A percentile compares a stretch with the other conserved stretches of the same genome.
Evolutionary conservation across 345 rosid genomes (phyloP).

Genomic region (Gossypium arboreum): DNA sequence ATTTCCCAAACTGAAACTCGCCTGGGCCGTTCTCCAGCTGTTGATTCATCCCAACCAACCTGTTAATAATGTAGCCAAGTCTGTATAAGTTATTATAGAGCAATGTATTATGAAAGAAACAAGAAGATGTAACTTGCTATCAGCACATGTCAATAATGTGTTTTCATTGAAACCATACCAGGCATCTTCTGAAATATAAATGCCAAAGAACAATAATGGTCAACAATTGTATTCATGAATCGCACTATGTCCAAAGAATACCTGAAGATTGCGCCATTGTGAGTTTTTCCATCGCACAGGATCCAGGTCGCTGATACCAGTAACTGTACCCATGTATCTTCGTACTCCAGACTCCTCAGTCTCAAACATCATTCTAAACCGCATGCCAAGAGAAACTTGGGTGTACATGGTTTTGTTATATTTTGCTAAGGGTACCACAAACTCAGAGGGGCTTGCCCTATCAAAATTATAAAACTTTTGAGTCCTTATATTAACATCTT

Average conservation of each 20-base stretch:
- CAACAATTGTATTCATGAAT: background rate
- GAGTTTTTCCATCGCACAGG: conserved; percentile 87
- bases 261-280: conserved; percentile 99
- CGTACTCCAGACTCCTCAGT: conserved; percentile 96
- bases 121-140: background rate
- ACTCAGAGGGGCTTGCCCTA: conserved; percentile 95
- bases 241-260: conserved; percentile 22
- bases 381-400: conserved; percentile 90
- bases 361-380: conserved; percentile 98
- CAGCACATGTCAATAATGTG: background rate
- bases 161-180: background rate
- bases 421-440: conserved; percentile 95
- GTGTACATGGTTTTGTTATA: conserved; percentile 81
- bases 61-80: conserved; percentile 25
- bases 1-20: conserved; percentile 94
- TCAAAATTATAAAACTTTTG: conserved; percentile 26
- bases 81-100: background rate
- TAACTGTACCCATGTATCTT: conserved; percentile 94
- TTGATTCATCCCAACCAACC: conserved; percentile 99
- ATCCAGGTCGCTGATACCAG: conserved; percentile 85
- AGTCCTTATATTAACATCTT: conserved; percentile 15
- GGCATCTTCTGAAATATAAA: background rate
- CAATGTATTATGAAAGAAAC: background rate
- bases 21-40: conserved; percentile 83
- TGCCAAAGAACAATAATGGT: background rate